Evolutionary conservation across 2,329 filamentous ascomycete species (phyloP), one percentile per base, ranked within the genome.

Genomic region (Claviceps sp.): DNA sequence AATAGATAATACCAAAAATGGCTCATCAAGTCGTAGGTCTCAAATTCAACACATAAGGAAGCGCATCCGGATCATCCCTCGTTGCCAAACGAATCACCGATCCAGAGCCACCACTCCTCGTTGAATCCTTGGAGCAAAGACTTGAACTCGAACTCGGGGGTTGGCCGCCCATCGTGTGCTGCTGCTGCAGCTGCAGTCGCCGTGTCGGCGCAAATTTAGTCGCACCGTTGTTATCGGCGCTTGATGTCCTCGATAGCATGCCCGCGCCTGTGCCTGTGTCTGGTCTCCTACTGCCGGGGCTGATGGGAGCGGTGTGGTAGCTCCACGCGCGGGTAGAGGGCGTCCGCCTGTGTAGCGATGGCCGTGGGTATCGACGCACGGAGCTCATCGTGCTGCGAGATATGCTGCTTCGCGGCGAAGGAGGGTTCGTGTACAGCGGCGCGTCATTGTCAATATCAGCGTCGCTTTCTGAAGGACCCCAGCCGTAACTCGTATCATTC

Each of bases 221-320:
- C 29, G 73, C 67, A 51, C 76, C 69, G 53, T 64, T 72, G 51
- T 62, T 64, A 45, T 59, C 20, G 23, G 17, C 58, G 53, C 68
- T 72, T 8, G 61, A 64, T 48, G 60, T 66, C 29, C 65, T 65
- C 20, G 70, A 70, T 17, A 68, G 47, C n/a, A 60, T 52, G 5
- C 58, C 66, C n/a, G 22, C 16, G 14, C 42, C 42, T 7, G 42
- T 23, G 20, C 20, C 42, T n/a, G 14, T 45, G 5, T 8, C 23
- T 2, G 66, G 64, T 16, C 58, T 62, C 11, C 65, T 69, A 53
- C 73, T 76, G 45, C 67, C 69, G 6, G 75, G 70, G 26, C 76
- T 78, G n/a, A 74, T 77, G 0, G 76, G 76, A 16, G 76, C 76
- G 6, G 76, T 78, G 50, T 70, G 67, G 56, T 73, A 79, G 44